phyloP scores from a whole-genome alignment of 2,329 filamentous ascomycete genomes.

The Delphinella strobiligena region DNA sequence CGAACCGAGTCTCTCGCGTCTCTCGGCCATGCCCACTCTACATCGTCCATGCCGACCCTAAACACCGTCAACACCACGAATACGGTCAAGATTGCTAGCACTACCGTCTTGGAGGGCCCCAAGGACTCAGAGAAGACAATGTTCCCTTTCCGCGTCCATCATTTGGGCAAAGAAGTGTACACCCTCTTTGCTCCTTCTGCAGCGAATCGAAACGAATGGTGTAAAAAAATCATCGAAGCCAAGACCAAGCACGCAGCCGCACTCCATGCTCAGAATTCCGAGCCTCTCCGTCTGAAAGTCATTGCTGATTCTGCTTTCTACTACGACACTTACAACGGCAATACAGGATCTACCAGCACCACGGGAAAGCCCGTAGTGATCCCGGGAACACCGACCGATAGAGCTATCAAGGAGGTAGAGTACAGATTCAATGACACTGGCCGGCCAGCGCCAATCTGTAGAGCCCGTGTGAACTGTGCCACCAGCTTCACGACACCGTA shows the following conservation, averaged over 20 bases:
- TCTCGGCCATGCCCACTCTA: conserved; percentile 57
- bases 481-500: conserved; percentile 73
- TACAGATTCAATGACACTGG: conserved; percentile 53
- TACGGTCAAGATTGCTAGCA: conserved; percentile 25
- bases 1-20: conserved; percentile 42
- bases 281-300: conserved; percentile 84
- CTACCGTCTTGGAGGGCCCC: conserved; percentile 37
- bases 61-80: conserved; percentile 36
- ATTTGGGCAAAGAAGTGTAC: conserved; percentile 87
- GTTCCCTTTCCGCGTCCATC: conserved; percentile 92
- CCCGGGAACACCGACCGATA: conserved; percentile 79
- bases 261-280: conserved; percentile 81
- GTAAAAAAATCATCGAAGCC: conserved; percentile 81
- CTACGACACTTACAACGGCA: conserved; percentile 50
- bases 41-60: conserved; percentile 41
- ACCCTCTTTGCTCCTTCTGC: conserved; percentile 74
- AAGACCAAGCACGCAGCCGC: conserved; percentile 89
- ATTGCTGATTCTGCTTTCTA: conserved; percentile 87
- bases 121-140: conserved; percentile 69
- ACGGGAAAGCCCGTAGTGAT: conserved; percentile 58
- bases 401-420: conserved; percentile 83
- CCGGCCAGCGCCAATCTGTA: conserved; percentile 65
- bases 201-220: conserved; percentile 75
- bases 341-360: conserved; percentile 33
- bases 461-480: conserved; percentile 82